A percentile compares a stretch with the other conserved stretches of the same genome.
phyloP scores from a whole-genome alignment of 2,329 filamentous ascomycete species.

The Alternaria arbusti region DNA sequence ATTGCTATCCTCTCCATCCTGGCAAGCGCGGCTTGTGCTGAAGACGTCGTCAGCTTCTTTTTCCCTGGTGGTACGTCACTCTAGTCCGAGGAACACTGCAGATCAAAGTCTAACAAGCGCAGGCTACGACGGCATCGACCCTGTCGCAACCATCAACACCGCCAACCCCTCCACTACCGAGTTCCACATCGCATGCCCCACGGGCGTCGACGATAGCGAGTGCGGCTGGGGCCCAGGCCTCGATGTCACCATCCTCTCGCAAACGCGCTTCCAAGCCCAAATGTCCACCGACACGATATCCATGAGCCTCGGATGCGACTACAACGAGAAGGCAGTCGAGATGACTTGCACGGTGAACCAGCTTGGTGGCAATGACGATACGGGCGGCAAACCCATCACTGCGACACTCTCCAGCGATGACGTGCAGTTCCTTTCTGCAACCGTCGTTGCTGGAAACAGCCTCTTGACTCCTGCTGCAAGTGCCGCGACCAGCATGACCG shows the following conservation, averaged over 20 bases:
- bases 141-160: slow-evolving; percentile 31
- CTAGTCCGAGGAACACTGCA: background rate
- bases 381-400: slow-evolving; percentile 12
- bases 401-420: slow-evolving; percentile 24
- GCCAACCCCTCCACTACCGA: slow-evolving; percentile 30
- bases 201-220: slow-evolving; percentile 20
- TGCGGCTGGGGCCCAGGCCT: slow-evolving; percentile 36
- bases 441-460: slow-evolving; percentile 30
- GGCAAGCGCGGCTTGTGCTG: slow-evolving; percentile 22
- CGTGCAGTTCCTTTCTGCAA: slow-evolving; percentile 28
- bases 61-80: slow-evolving; percentile 29
- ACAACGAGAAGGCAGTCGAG: slow-evolving; percentile 24
- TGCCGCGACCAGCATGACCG: slow-evolving; percentile 3
- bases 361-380: slow-evolving; percentile 22
- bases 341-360: slow-evolving; percentile 36
- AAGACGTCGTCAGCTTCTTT: slow-evolving; percentile 26
- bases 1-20: slow-evolving; percentile 25
- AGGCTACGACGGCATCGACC: slow-evolving; percentile 26
- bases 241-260: slow-evolving; percentile 24
- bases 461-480: slow-evolving; percentile 23
- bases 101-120: background rate
- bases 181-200: slow-evolving; percentile 32
- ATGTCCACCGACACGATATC: slow-evolving; percentile 21
- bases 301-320: slow-evolving; percentile 37
- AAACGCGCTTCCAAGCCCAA: slow-evolving; percentile 28